phyloP scores from a whole-genome alignment of 208 protist genomes.

The Trypanosoma lewisi region DNA sequence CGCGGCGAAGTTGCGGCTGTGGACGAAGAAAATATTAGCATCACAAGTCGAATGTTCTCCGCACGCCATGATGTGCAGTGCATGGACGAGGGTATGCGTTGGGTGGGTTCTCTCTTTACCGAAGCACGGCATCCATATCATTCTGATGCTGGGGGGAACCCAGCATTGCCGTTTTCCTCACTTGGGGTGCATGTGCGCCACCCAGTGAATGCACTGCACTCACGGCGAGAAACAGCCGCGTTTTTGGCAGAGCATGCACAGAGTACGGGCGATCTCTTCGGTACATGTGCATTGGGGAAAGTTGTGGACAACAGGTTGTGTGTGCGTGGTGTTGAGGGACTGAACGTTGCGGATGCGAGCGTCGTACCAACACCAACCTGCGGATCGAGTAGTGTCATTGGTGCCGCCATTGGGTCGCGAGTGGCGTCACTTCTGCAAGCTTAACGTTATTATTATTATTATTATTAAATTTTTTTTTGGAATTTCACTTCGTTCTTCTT shows the following conservation, averaged over 20 bases:
- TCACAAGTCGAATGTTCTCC: conserved; percentile 51
- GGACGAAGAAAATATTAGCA: neutral
- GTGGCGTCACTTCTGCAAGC: conserved; percentile 34
- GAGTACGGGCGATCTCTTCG: conserved; percentile 46
- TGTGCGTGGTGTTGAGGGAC: conserved; percentile 53
- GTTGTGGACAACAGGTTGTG: conserved; percentile 55
- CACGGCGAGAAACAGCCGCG: conserved; percentile 46
- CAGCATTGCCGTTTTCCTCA: conserved; percentile 50
- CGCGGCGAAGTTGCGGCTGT: conserved; percentile 42
- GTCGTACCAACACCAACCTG: conserved; percentile 72
- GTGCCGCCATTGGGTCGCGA: conserved; percentile 52
- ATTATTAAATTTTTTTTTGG: neutral
- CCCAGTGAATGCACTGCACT: conserved; percentile 36
- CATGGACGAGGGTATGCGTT: conserved; percentile 79
- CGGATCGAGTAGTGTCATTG: conserved; percentile 52
- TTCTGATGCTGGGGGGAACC: conserved; percentile 25
- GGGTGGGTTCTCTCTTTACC: conserved; percentile 56
- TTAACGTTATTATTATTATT: neutral
- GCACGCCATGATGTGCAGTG: conserved; percentile 49
- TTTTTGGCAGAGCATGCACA: conserved; percentile 53
- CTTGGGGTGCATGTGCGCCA: conserved; percentile 40
- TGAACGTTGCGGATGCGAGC: conserved; percentile 64
- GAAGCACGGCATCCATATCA: conserved; percentile 46
- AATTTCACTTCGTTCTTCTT: too few relatives aligned
- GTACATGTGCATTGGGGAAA: conserved; percentile 68